phyloP scores from a whole-genome alignment of 2,329 filamentous ascomycete genomes.

The Tolypocladium sp. region DNA sequence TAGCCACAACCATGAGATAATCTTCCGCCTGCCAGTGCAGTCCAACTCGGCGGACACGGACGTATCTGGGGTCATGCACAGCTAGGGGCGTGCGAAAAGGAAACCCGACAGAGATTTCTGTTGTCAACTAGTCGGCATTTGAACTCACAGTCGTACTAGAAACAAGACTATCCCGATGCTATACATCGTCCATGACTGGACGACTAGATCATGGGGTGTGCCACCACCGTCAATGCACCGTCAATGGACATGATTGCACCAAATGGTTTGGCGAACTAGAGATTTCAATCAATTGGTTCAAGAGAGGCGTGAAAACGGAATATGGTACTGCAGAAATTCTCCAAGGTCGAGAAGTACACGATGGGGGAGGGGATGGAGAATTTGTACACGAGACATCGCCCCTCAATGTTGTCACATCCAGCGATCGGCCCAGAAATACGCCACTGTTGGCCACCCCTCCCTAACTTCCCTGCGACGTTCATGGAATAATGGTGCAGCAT shows the following conservation, averaged over 20 bases:
- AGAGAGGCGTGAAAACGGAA: too few species aligned
- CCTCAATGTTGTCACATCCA: not conserved
- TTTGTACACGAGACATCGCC: not conserved
- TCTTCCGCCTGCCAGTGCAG: not conserved
- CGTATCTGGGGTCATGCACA: not conserved
- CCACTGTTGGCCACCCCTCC: too few species aligned
- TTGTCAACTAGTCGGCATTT: not conserved
- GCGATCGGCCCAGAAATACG: not conserved
- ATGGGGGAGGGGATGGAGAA: not conserved
- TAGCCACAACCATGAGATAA: not conserved
- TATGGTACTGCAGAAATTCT: not conserved
- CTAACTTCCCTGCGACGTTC: too few species aligned
- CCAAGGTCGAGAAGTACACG: not conserved
- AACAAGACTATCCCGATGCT: not conserved
- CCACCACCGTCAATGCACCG: too few species aligned
- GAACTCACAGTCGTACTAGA: not conserved
- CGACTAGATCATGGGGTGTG: not conserved
- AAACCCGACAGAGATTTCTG: not conserved
- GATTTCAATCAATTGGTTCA: not conserved
- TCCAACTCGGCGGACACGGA: not conserved
- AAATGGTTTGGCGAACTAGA: not conserved
- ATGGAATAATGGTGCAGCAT: not conserved
- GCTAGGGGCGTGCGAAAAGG: not conserved
- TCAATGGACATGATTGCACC: not conserved
- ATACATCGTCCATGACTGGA: not conserved